phyloP scores from a whole-genome alignment of 2,329 filamentous ascomycete species.

The Aspergillus candidus region DNA sequence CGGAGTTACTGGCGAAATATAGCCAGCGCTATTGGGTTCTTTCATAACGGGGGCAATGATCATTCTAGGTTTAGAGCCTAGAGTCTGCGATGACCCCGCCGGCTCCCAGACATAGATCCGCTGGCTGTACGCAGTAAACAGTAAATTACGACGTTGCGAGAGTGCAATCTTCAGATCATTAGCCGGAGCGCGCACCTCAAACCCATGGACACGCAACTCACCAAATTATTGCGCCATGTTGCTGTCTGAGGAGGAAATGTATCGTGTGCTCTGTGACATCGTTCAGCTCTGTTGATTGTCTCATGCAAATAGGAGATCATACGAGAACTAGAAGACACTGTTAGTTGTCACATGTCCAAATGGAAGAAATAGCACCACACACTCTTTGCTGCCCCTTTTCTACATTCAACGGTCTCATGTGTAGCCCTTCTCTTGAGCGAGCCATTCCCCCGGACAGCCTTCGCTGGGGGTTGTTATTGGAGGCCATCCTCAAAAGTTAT shows the following conservation, averaged over 20 bases:
- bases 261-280: conserved; percentile 21
- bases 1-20: conserved; percentile 46
- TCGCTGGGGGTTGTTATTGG: conserved; percentile 7
- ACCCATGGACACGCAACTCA: conserved; percentile 15
- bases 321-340: conserved; percentile 12
- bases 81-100: conserved; percentile 33
- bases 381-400: conserved; percentile 31
- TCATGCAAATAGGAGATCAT: conserved; percentile 6
- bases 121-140: conserved; percentile 39
- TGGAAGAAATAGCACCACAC: conserved; percentile 12
- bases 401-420: conserved; percentile 25
- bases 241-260: conserved; percentile 26
- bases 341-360: conserved; percentile 3
- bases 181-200: conserved; percentile 3
- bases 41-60: conserved; percentile 39
- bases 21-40: conserved; percentile 43
- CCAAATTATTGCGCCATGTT: conserved; percentile 42
- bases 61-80: conserved; percentile 35
- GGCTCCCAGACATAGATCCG: conserved; percentile 43
- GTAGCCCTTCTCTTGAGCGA: conserved; percentile 20
- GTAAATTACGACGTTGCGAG: conserved; percentile 43
- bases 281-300: conserved; percentile 5
- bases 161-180: conserved; percentile 32
- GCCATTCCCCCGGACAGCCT: conserved; percentile 2
- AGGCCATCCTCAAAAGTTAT: conserved; percentile 15